Evolutionary conservation across 495 filamentous ascomycete species (phyloP).

Genomic region (Extremus antarcticus): DNA sequence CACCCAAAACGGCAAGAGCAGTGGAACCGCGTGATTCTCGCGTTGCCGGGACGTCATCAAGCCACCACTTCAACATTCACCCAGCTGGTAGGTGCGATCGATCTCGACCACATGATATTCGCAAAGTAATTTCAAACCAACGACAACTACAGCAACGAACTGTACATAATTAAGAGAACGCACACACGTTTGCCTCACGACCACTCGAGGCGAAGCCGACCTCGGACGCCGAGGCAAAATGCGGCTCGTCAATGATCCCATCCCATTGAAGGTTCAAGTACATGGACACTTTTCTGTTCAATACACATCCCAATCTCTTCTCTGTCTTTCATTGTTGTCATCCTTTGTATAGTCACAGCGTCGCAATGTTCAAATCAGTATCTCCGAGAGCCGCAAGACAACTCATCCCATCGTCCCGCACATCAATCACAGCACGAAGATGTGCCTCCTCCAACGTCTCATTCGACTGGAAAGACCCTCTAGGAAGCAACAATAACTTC

Average conservation of each 20-base stretch:
- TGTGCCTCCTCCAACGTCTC: conserved; percentile 43
- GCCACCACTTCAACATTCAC: no score
- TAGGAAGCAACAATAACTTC: conserved; percentile 58
- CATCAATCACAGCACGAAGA: conserved; percentile 30
- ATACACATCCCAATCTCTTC: not conserved
- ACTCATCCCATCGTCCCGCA: conserved; percentile 22
- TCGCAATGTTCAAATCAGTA: conserved; percentile 34
- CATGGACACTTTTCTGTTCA: not conserved
- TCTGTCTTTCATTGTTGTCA: not conserved
- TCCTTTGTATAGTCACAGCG: no score
- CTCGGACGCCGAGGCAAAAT: not conserved
- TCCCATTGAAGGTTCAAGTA: conserved; percentile 7
- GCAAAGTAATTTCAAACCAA: no score
- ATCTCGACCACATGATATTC: no score
- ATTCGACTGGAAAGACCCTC: conserved; percentile 91
- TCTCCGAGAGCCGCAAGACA: conserved; percentile 28
- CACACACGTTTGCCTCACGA: no score
- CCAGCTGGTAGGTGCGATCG: no score
- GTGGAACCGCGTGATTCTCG: no score
- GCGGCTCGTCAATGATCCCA: not conserved
- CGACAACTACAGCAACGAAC: no score
- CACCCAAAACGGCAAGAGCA: no score
- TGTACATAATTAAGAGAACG: no score
- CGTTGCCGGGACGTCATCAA: no score
- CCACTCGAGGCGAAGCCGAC: not conserved